These are phyloP conservation scores for Populus pruinosa DNA, from an alignment of 345 rosid species.

Conservation along the genomic window DNA sequence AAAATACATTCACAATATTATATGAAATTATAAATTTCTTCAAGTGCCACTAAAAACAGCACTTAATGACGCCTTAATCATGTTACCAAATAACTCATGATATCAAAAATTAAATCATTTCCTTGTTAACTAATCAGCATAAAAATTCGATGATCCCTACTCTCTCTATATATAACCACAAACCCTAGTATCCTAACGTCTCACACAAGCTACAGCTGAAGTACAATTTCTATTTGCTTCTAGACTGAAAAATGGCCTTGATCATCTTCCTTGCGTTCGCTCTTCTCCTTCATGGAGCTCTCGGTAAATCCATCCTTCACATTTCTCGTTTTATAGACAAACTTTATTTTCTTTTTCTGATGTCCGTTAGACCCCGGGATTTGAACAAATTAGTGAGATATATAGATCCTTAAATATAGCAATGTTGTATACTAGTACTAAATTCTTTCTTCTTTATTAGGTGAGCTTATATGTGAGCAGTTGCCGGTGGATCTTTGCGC, in stretches of 20 bases:
- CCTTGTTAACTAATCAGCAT: too few species aligned
- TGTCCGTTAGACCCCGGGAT: not conserved
- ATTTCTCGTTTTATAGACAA: not conserved
- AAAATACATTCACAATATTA: too few species aligned
- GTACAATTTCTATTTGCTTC: too few species aligned
- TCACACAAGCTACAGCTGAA: not conserved
- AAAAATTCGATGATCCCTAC: too few species aligned
- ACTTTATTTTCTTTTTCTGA: not conserved
- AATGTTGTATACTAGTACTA: not conserved
- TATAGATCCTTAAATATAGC: not conserved
- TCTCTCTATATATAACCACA: too few species aligned
- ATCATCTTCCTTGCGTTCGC: slow-evolving; percentile 19
- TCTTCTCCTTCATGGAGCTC: slow-evolving; percentile 26
- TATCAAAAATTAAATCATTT: too few species aligned
- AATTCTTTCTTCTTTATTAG: not conserved
- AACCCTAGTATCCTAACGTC: too few species aligned
- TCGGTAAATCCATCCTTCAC: slow-evolving; percentile 10
- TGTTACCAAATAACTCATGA: too few species aligned
- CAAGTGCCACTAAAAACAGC: too few species aligned
- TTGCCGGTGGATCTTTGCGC: slow-evolving; percentile 24
- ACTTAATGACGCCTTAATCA: too few species aligned
- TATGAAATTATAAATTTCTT: too few species aligned
- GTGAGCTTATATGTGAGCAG: slow-evolving; percentile 34
- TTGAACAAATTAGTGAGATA: not conserved
- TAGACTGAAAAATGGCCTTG: slow-evolving; percentile 4